Base-by-base conservation (phyloP, 257 asterid genomes). In the Prunella vulgaris region DNA sequence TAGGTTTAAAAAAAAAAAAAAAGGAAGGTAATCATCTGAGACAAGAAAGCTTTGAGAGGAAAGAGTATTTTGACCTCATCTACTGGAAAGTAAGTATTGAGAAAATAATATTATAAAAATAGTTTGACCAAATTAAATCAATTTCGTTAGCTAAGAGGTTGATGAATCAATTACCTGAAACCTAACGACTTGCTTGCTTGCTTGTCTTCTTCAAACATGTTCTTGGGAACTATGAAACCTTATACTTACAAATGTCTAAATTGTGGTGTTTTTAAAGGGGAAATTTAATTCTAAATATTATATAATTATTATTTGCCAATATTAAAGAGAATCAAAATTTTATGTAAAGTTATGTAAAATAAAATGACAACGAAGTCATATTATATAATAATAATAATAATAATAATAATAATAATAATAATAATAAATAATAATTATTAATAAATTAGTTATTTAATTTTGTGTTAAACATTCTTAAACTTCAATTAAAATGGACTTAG, bases 141-240 rank as follows among this genome's bases (percentile, higher is more conserved):
- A 30, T 74, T 56, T 66, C 60, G 85, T 79, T 86, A 77, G 85
- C 64, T 80, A 71, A 71, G 68, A 71, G 81, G 75, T 83, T 64
- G 87, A 83, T 83, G 78, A 81, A 83, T 66, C 49, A 51, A 73
- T 64, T 76, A 85, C 88, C 91, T 70, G 83, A 79, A 73, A 35
- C 52, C 71, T 81, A 81, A 77, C 88, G 81, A 74, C 83, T 83
- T 81, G 14, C 32, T 64, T 56, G 68, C 76, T 69, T 70, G 48
- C 67, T 69, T 61, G 35, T 62, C 42, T 56, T 28, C 27, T 76
- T 70, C 63, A 69, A 5, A 33, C 61, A 56, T 40, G 3, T 64
- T 21, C 68, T 57, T 64, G 3, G 51, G 21, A 27, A 46, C 52
- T 46, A 46, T 46, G 53, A 46, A n/a, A 46, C 53, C 20, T 57